Evolutionary conservation across 1,139 yeast species (phyloP).

Genomic region (Candida mesenterica): DNA sequence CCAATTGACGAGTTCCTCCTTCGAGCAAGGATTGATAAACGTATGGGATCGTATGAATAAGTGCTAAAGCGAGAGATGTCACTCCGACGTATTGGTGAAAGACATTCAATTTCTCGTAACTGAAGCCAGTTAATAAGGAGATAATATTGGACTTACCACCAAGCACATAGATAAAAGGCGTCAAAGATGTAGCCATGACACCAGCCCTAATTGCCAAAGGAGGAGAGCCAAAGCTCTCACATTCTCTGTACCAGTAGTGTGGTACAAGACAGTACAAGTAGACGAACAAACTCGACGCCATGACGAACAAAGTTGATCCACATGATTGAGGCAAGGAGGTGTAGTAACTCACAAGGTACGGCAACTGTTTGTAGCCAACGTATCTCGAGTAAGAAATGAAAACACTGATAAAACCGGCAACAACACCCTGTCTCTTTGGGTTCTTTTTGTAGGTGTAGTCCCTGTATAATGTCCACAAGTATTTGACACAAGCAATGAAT

Average conservation of each 20-base stretch:
- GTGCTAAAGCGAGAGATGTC: constrained; percentile 44
- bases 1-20: constrained; percentile 42
- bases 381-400: constrained; percentile 42
- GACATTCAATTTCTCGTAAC: constrained; percentile 54
- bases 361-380: constrained; percentile 50
- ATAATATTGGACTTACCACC: constrained; percentile 55
- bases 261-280: constrained; percentile 48
- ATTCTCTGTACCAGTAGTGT: constrained; percentile 54
- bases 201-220: constrained; percentile 59
- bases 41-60: constrained; percentile 58
- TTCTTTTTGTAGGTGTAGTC: constrained; percentile 30
- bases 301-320: constrained; percentile 45
- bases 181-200: constrained; percentile 49
- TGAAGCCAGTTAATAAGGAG: constrained; percentile 51
- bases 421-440: constrained; percentile 11
- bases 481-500: constrained; percentile 37
- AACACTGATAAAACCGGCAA: constrained; percentile 25
- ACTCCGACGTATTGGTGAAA: constrained; percentile 52
- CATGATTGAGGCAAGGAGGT: constrained; percentile 53
- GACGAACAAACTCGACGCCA: constrained; percentile 43
- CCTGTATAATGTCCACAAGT: constrained; percentile 32
- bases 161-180: constrained; percentile 51
- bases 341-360: constrained; percentile 30
- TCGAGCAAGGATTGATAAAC: constrained; percentile 45
- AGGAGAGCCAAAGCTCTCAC: constrained; percentile 62